phyloP scores from a whole-genome alignment of 768 basidiomycete species.

The Pleurotus platypus region DNA sequence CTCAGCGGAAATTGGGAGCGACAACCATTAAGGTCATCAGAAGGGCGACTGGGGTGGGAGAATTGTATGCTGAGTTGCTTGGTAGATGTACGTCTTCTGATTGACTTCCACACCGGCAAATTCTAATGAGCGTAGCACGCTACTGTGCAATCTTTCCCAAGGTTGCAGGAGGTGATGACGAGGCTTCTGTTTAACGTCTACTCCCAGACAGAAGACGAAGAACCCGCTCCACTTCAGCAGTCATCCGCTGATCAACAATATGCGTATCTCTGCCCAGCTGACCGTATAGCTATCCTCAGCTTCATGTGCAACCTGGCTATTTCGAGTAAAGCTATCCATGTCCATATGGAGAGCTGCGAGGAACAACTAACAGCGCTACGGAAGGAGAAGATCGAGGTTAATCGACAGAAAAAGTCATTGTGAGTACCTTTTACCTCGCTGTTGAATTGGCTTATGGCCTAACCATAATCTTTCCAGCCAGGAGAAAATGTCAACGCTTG shows the following conservation, averaged over 20 bases:
- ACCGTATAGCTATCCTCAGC: conserved; percentile 81
- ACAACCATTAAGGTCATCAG: conserved; percentile 64
- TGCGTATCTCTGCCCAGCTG: conserved; percentile 62
- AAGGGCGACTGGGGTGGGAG: conserved; percentile 87
- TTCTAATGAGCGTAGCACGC: conserved; percentile 53
- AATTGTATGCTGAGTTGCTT: conserved; percentile 85
- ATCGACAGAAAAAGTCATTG: conserved; percentile 85
- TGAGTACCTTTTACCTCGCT: conserved; percentile 38
- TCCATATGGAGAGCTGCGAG: conserved; percentile 89
- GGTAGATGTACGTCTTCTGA: conserved; percentile 68
- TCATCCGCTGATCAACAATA: conserved; percentile 70
- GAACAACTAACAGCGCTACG: conserved; percentile 86
- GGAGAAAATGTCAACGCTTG: conserved; percentile 73
- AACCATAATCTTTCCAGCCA: conserved; percentile 34
- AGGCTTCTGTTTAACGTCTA: conserved; percentile 72
- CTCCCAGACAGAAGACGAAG: conserved; percentile 31
- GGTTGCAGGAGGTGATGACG: conserved; percentile 66
- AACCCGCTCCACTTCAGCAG: conserved; percentile 14
- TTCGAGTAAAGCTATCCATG: conserved; percentile 84
- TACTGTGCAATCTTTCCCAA: conserved; percentile 67
- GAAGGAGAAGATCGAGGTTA: conserved; percentile 95
- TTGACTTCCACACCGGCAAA: background rate
- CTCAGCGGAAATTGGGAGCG: conserved; percentile 87
- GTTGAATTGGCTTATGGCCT: conserved; percentile 3
- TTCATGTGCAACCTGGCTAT: conserved; percentile 90